phyloP scores from a whole-genome alignment of 768 basidiomycete genomes.

The Cystobasidium tubakii region DNA sequence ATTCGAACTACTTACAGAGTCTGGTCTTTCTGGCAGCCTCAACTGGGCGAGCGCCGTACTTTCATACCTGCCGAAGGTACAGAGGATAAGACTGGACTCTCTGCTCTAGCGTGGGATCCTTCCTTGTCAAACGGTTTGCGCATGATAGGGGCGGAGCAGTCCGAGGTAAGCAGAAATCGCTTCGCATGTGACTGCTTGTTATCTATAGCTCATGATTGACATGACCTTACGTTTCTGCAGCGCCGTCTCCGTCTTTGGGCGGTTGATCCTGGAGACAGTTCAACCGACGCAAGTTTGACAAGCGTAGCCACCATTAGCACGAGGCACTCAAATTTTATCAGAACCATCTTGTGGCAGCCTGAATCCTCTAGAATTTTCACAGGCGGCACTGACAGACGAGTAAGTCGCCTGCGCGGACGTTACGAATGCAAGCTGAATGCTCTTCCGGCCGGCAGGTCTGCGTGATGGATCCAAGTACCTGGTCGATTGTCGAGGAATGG shows the following conservation, averaged over 20 bases:
- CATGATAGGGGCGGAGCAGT: not conserved
- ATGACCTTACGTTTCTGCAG: too few relatives aligned
- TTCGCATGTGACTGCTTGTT: not conserved
- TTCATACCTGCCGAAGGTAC: not conserved
- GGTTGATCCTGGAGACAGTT: not conserved
- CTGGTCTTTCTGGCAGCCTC: not conserved
- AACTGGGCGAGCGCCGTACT: not conserved
- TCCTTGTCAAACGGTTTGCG: not conserved
- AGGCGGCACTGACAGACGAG: not conserved
- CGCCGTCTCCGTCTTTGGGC: not conserved
- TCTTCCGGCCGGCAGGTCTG: not conserved
- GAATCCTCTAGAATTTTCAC: not conserved
- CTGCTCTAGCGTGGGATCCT: conserved; percentile 12
- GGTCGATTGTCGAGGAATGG: not conserved
- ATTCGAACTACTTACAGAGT: too few relatives aligned
- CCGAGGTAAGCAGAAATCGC: not conserved
- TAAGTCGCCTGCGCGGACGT: not conserved
- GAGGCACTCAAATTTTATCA: not conserved
- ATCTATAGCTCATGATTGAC: too few relatives aligned
- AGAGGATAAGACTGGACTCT: not conserved
- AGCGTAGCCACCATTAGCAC: not conserved
- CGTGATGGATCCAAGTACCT: not conserved
- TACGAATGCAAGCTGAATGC: not conserved
- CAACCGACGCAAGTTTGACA: not conserved
- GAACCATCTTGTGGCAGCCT: not conserved